Conservation (phyloP, 2,329 filamentous ascomycete genomes). For the Microdochium trichocladiopsis region DNA sequence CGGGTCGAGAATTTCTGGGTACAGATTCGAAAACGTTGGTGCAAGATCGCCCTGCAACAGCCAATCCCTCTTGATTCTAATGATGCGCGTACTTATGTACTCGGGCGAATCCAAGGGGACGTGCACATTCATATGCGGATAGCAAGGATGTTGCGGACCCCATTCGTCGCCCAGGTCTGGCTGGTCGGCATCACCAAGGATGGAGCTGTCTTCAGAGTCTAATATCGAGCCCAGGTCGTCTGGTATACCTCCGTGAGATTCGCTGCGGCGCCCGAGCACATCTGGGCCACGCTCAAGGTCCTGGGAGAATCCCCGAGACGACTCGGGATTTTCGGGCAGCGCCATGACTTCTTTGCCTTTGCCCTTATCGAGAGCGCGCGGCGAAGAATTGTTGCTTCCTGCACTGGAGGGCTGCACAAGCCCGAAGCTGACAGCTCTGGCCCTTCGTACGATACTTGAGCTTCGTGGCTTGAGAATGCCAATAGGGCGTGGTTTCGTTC, state of each 20-base stretch:
- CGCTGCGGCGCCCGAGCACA: slow-evolving; percentile 27
- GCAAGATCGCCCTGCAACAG: slow-evolving; percentile 82
- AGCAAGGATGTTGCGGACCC: slow-evolving; percentile 92
- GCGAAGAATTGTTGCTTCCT: slow-evolving; percentile 7
- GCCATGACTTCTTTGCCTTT: slow-evolving; percentile 43
- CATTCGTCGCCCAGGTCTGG: slow-evolving; percentile 70
- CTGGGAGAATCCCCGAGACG: slow-evolving; percentile 31
- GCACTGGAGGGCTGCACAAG: slow-evolving; percentile 13
- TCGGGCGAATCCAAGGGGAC: slow-evolving; percentile 71
- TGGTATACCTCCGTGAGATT: slow-evolving; percentile 39
- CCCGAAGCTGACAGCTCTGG: slow-evolving; percentile 19
- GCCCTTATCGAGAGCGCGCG: slow-evolving; percentile 33
- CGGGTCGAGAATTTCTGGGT: slow-evolving; percentile 91
- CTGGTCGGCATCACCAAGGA: slow-evolving; percentile 55
- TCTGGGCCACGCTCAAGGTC: slow-evolving; percentile 50
- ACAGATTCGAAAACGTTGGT: slow-evolving; percentile 89
- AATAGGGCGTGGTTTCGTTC: slow-evolving; percentile 12
- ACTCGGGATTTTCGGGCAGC: slow-evolving; percentile 23
- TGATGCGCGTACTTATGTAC: slow-evolving; percentile 75
- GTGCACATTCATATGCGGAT: slow-evolving; percentile 87
- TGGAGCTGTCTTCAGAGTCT: slow-evolving; percentile 52
- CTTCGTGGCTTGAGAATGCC: slow-evolving; percentile 13
- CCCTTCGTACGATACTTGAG: slow-evolving; percentile 19
- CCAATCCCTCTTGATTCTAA: slow-evolving; percentile 88
- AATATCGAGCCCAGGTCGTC: slow-evolving; percentile 47